A percentile compares a stretch with the other conserved stretches of the same genome.
Evolutionary conservation across 2,329 filamentous ascomycete species (phyloP).

Genomic region (Diaporthe caulivora): DNA sequence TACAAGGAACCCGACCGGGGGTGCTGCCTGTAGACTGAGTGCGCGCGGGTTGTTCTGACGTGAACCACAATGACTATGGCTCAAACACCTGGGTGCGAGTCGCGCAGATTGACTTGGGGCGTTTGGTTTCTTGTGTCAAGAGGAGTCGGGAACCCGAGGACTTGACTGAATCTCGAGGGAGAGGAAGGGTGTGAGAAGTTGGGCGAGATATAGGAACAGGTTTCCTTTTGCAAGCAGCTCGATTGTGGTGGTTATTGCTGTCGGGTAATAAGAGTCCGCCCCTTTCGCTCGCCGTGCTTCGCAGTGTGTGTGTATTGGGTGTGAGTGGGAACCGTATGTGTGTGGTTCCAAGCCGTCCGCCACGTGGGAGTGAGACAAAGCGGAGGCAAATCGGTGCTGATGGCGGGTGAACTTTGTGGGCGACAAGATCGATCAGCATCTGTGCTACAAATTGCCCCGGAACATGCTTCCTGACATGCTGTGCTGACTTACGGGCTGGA

Average conservation of each 20-base stretch:
- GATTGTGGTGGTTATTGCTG: slow-evolving; percentile 1
- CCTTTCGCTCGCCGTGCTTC: slow-evolving; percentile 21
- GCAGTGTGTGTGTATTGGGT: neutral
- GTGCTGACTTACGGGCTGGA: slow-evolving; percentile 23
- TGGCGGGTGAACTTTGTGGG: neutral
- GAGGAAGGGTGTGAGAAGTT: neutral
- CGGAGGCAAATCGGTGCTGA: neutral
- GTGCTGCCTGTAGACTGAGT: slow-evolving; percentile 2
- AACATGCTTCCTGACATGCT: neutral
- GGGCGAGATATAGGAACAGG: neutral
- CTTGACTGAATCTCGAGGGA: neutral
- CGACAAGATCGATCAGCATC: slow-evolving; percentile 13
- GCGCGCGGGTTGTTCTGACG: slow-evolving; percentile 17
- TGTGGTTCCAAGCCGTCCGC: slow-evolving; percentile 3
- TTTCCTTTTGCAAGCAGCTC: neutral
- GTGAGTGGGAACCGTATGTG: neutral
- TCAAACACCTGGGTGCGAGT: slow-evolving; percentile 20
- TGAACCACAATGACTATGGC: slow-evolving; percentile 27
- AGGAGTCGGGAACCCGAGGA: neutral
- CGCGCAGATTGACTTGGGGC: neutral
- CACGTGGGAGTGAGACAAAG: slow-evolving; percentile 17
- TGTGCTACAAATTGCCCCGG: neutral
- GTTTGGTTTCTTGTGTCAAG: neutral
- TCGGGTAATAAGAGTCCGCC: neutral
- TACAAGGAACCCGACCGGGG: slow-evolving; percentile 15